A percentile compares a stretch with the other conserved stretches of the same genome.
These are phyloP conservation scores for Solanum rostratum DNA, from an alignment of 257 asterid genomes.

Conservation along the genomic window DNA sequence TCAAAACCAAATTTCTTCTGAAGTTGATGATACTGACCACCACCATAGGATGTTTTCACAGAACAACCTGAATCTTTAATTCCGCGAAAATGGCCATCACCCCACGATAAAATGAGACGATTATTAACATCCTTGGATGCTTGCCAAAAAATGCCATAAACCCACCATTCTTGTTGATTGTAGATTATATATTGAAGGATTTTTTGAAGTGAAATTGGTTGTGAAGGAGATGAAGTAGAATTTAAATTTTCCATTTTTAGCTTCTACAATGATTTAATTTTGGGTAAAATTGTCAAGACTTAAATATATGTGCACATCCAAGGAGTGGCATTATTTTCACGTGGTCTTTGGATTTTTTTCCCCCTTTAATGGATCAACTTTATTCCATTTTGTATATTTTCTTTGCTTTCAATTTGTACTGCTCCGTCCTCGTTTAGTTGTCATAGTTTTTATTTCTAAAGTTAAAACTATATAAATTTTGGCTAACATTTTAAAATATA, in stretches of 20 bases:
- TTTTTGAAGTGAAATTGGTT: slow-evolving; percentile 1
- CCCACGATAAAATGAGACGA: slow-evolving; percentile 21
- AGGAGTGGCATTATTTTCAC: background rate
- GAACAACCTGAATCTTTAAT: background rate
- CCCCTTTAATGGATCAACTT: background rate
- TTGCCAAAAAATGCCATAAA: slow-evolving; percentile 31
- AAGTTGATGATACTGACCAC: background rate
- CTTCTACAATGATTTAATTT: background rate
- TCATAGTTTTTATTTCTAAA: too few species aligned
- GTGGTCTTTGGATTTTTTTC: background rate
- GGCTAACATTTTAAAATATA: too few species aligned
- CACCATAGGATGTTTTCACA: background rate
- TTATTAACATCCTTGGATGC: slow-evolving; percentile 4
- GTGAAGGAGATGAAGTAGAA: background rate
- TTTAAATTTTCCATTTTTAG: slow-evolving; percentile 15
- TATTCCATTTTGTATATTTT: background rate
- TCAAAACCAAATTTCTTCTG: background rate
- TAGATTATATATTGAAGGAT: slow-evolving; percentile 16
- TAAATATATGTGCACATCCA: background rate
- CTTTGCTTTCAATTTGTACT: too few species aligned
- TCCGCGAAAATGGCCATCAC: slow-evolving; percentile 22
- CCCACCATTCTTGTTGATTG: slow-evolving; percentile 19
- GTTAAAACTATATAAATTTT: too few species aligned
- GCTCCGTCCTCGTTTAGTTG: too few species aligned
- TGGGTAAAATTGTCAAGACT: background rate